These are phyloP conservation scores for Aegilops bicornis DNA, from an alignment of 176 grass and related monocot genomes.

Conservation along the genomic window DNA sequence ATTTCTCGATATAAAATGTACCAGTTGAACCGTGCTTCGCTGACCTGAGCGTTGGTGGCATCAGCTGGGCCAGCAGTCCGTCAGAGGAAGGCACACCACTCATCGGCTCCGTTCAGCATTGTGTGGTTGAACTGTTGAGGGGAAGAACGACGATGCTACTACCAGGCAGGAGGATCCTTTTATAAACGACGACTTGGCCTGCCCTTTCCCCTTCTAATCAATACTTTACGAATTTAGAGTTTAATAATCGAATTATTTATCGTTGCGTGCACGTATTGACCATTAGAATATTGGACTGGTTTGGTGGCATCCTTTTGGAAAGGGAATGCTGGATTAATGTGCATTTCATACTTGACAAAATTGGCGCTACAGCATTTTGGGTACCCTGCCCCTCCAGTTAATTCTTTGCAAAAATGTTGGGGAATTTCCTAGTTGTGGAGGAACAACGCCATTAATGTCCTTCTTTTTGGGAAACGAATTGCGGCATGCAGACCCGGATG, in stretches of 20 bases:
- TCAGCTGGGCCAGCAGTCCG: slow-evolving; percentile 27
- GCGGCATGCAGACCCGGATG: background rate
- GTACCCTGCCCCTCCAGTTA: background rate
- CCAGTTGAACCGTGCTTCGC: slow-evolving; percentile 21
- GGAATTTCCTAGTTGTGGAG: background rate
- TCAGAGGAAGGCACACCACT: slow-evolving; percentile 15
- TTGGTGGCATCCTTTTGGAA: slow-evolving; percentile 1
- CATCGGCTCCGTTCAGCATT: background rate
- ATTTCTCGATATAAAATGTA: background rate
- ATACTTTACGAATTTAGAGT: background rate
- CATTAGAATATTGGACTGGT: background rate
- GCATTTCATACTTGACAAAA: slow-evolving; percentile 23
- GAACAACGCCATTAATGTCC: background rate
- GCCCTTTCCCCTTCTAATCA: background rate
- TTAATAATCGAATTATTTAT: background rate
- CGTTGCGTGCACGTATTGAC: slow-evolving; percentile 29
- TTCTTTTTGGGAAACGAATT: background rate
- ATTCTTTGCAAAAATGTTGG: background rate
- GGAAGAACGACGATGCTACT: background rate
- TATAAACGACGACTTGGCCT: slow-evolving; percentile 1
- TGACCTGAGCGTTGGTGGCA: background rate
- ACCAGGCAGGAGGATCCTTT: background rate
- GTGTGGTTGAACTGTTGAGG: background rate
- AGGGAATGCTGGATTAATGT: background rate
- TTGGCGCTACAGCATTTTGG: background rate